A percentile compares a stretch with the other conserved stretches of the same genome.
Conservation (phyloP, 257 asterid genomes). For the Ocimum tenuiflorum region DNA sequence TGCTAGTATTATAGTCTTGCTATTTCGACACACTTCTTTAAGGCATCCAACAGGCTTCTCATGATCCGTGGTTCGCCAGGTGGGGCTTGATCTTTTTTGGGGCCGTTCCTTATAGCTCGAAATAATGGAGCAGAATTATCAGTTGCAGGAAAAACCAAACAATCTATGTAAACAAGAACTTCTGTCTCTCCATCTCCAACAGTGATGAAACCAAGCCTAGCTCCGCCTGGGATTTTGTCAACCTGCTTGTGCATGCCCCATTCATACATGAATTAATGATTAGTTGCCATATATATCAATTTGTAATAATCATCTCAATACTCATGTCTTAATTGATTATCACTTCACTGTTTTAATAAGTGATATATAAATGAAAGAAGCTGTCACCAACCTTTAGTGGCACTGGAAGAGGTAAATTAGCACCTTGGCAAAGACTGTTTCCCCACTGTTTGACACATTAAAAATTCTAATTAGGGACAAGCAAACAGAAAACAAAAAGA, state of each 20-base stretch:
- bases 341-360: not conserved
- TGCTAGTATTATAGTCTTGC: slow-evolving; percentile 35
- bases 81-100: slow-evolving; percentile 46
- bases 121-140: slow-evolving; percentile 53
- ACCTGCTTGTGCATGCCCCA: slow-evolving; percentile 45
- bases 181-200: slow-evolving; percentile 65
- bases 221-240: slow-evolving; percentile 85
- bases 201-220: slow-evolving; percentile 75
- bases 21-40: slow-evolving; percentile 73
- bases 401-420: slow-evolving; percentile 77
- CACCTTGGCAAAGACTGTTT: slow-evolving; percentile 87
- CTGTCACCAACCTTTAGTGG: slow-evolving; percentile 65
- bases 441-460: slow-evolving; percentile 63
- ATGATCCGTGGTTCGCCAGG: slow-evolving; percentile 91
- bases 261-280: no score
- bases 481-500: not conserved
- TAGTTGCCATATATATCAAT: not conserved
- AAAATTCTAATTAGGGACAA: not conserved
- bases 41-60: slow-evolving; percentile 78
- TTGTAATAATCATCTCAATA: no score
- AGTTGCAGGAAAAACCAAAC: slow-evolving; percentile 60
- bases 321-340: not conserved
- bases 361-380: not conserved
- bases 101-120: slow-evolving; percentile 76
- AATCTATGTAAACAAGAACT: slow-evolving; percentile 70